Evolutionary conservation across 2,329 filamentous ascomycete species (phyloP).

Genomic region (Paraphaeosphaeria sporulosa): DNA sequence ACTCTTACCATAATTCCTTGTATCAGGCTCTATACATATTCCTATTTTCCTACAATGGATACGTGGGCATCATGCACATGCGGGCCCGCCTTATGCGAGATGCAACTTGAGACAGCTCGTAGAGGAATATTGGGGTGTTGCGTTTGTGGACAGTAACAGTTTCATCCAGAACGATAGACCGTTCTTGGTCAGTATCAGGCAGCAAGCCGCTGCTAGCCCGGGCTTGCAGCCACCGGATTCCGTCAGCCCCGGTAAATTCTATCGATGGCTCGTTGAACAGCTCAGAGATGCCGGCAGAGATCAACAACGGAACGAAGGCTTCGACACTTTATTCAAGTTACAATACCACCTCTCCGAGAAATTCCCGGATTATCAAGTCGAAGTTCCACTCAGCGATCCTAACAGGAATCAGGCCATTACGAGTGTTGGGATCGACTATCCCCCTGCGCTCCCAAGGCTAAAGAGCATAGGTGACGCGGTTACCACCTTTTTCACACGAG

Average conservation of each 20-base stretch:
- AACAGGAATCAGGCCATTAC: too few relatives aligned
- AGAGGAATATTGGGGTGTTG: neutral
- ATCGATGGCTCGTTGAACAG: neutral
- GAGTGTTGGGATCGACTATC: neutral
- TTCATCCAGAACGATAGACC: too few relatives aligned
- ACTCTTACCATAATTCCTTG: neutral
- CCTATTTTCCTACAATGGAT: slow-evolving; percentile 2
- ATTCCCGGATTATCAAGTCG: neutral
- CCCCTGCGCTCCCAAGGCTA: neutral
- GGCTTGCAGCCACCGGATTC: too few relatives aligned
- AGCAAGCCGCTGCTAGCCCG: too few relatives aligned
- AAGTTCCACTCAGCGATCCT: neutral
- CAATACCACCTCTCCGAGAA: neutral
- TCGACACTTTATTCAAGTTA: neutral
- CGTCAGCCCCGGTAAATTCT: neutral
- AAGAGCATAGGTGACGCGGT: neutral
- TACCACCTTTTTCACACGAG: neutral
- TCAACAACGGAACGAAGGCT: neutral
- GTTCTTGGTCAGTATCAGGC: too few relatives aligned
- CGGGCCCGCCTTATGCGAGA: neutral
- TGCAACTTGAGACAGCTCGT: neutral
- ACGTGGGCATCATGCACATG: neutral
- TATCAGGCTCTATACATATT: slow-evolving; percentile 2
- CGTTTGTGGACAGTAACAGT: neutral
- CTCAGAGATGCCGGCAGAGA: neutral